phyloP scores from a whole-genome alignment of 768 basidiomycete species.

The Lepiota brunneoincarnata region DNA sequence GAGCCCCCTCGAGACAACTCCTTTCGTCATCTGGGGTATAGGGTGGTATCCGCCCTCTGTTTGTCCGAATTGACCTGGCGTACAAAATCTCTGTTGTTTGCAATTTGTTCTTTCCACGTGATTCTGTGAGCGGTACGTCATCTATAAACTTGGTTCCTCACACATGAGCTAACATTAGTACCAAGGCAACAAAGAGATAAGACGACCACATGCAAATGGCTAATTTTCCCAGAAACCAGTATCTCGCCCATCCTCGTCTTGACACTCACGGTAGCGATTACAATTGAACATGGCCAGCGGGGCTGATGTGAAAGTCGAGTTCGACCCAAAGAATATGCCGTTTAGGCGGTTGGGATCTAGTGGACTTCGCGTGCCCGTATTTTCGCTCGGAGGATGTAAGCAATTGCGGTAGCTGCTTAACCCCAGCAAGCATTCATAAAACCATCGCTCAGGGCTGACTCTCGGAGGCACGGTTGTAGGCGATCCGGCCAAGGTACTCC shows the following conservation, averaged over 20 bases:
- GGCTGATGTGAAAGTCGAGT: conserved; percentile 24
- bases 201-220: too few relatives aligned
- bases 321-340: conserved; percentile 53
- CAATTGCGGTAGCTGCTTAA: not conserved
- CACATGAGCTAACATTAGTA: too few relatives aligned
- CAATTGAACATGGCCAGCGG: conserved; percentile 2
- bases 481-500: conserved; percentile 62
- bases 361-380: conserved; percentile 63
- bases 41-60: too few relatives aligned
- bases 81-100: too few relatives aligned
- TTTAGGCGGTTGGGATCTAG: conserved; percentile 58
- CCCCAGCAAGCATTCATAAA: not conserved
- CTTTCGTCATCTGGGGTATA: too few relatives aligned
- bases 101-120: too few relatives aligned
- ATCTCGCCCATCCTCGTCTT: not conserved
- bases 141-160: too few relatives aligned
- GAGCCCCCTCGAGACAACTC: too few relatives aligned
- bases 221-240: too few relatives aligned
- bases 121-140: too few relatives aligned
- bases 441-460: conserved; percentile 44
- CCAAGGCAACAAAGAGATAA: too few relatives aligned
- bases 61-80: too few relatives aligned
- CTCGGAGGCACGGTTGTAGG: conserved; percentile 62
- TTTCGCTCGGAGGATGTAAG: conserved; percentile 68
- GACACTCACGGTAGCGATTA: not conserved